Evolutionary conservation across 2,329 filamentous ascomycete species (phyloP).

Genomic region (Neonectria sp.): DNA sequence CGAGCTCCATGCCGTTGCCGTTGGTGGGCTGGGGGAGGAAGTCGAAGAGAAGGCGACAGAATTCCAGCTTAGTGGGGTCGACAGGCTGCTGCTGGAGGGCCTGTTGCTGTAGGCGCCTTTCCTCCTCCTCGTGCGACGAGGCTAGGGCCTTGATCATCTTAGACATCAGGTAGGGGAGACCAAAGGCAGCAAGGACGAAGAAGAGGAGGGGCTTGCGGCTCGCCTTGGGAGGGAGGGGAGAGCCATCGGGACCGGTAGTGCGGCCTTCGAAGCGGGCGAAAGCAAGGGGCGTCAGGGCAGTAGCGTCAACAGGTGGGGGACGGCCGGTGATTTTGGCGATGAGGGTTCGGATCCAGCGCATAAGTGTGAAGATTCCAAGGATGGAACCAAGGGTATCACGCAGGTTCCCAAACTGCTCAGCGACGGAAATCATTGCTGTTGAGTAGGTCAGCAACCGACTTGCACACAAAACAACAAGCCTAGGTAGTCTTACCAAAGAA

Average conservation of each 20-base stretch:
- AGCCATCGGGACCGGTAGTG: slow-evolving; percentile 71
- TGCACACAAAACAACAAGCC: background rate
- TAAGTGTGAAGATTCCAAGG: slow-evolving; percentile 93
- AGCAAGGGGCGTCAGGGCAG: slow-evolving; percentile 87
- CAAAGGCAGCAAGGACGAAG: slow-evolving; percentile 95
- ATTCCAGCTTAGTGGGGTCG: slow-evolving; percentile 93
- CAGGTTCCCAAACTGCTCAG: slow-evolving; percentile 95
- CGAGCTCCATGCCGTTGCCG: slow-evolving; percentile 82
- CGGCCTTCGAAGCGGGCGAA: slow-evolving; percentile 92
- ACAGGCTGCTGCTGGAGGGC: slow-evolving; percentile 71
- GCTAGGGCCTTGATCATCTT: slow-evolving; percentile 93
- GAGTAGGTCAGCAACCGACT: slow-evolving; percentile 24
- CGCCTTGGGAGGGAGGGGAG: slow-evolving; percentile 77
- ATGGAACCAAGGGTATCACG: slow-evolving; percentile 94
- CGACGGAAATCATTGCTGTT: slow-evolving; percentile 97
- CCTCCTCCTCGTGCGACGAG: slow-evolving; percentile 87
- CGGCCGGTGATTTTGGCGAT: slow-evolving; percentile 94
- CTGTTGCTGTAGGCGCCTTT: slow-evolving; percentile 69
- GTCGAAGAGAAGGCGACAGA: slow-evolving; percentile 95
- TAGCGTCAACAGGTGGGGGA: slow-evolving; percentile 89
- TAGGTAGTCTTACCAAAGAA: slow-evolving; percentile 84
- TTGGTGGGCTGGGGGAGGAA: slow-evolving; percentile 84
- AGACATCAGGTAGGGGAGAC: slow-evolving; percentile 95
- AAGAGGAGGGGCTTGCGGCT: slow-evolving; percentile 97
- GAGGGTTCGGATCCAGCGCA: slow-evolving; percentile 94